phyloP scores from a whole-genome alignment of 164 flowering plant genomes.

The Litsea cubeba region DNA sequence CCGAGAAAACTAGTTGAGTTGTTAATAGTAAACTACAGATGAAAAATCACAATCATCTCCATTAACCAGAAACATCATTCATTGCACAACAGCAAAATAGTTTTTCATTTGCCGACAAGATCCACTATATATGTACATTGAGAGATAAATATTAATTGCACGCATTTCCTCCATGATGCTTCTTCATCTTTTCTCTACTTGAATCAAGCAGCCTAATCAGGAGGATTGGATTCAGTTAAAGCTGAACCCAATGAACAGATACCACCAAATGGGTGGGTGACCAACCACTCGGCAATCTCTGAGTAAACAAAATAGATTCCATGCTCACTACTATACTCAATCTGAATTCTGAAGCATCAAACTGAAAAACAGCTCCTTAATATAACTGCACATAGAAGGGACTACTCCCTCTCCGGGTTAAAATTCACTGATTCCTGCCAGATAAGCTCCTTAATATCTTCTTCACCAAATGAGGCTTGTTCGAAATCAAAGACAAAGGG shows the following conservation, averaged over 20 bases:
- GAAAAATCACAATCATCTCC: too few relatives aligned
- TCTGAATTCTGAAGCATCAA: not conserved
- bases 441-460: constrained; percentile 80
- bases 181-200: too few relatives aligned
- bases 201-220: too few relatives aligned
- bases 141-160: too few relatives aligned
- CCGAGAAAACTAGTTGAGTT: too few relatives aligned
- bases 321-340: not conserved
- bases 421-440: constrained; percentile 65
- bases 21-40: too few relatives aligned
- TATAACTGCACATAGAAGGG: not conserved
- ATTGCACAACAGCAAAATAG: too few relatives aligned
- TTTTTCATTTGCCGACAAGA: too few relatives aligned
- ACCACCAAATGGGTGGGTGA: not conserved
- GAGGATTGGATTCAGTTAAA: too few relatives aligned
- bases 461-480: constrained; percentile 57
- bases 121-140: too few relatives aligned
- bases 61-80: too few relatives aligned
- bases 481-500: constrained; percentile 82
- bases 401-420: constrained; percentile 38
- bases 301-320: not conserved
- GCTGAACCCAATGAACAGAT: not conserved
- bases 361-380: not conserved
- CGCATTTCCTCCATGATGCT: too few relatives aligned
- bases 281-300: not conserved